Conservation (phyloP, 768 basidiomycete genomes). For the Leccinum variicolor region DNA sequence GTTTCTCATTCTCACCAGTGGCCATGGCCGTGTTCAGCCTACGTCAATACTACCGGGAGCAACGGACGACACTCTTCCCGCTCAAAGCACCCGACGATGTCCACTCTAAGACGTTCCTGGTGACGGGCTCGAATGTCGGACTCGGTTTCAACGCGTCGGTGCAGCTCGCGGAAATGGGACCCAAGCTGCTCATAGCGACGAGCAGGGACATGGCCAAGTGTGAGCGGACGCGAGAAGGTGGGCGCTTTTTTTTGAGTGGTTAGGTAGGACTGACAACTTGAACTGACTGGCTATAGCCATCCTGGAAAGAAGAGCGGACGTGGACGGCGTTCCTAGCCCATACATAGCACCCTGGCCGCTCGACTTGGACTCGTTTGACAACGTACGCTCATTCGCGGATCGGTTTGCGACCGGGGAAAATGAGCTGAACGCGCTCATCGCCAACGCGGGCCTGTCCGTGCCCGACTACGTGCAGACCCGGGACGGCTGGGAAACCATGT, state of each 20-base stretch:
- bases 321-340: background rate
- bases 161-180: slow-evolving; percentile 31
- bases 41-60: slow-evolving; percentile 15
- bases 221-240: slow-evolving; percentile 13
- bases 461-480: slow-evolving; percentile 23
- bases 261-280: background rate
- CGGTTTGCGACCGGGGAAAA: slow-evolving; percentile 22
- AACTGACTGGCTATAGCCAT: background rate
- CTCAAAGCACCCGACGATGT: slow-evolving; percentile 29
- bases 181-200: slow-evolving; percentile 30
- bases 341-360: slow-evolving; percentile 29
- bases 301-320: slow-evolving; percentile 11
- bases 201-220: slow-evolving; percentile 29
- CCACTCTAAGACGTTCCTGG: slow-evolving; percentile 42
- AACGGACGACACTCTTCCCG: slow-evolving; percentile 15
- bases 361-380: slow-evolving; percentile 30
- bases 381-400: slow-evolving; percentile 29
- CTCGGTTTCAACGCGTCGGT: slow-evolving; percentile 25
- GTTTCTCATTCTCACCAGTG: too few relatives aligned
- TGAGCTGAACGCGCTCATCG: slow-evolving; percentile 27
- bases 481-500: slow-evolving; percentile 50
- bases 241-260: background rate
- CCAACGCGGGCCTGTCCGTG: slow-evolving; percentile 25
- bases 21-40: background rate
- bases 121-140: slow-evolving; percentile 47